A percentile compares a stretch with the other conserved stretches of the same genome.
Conservation (phyloP, 2,329 filamentous ascomycete species). For the Lomentospora prolificans region DNA sequence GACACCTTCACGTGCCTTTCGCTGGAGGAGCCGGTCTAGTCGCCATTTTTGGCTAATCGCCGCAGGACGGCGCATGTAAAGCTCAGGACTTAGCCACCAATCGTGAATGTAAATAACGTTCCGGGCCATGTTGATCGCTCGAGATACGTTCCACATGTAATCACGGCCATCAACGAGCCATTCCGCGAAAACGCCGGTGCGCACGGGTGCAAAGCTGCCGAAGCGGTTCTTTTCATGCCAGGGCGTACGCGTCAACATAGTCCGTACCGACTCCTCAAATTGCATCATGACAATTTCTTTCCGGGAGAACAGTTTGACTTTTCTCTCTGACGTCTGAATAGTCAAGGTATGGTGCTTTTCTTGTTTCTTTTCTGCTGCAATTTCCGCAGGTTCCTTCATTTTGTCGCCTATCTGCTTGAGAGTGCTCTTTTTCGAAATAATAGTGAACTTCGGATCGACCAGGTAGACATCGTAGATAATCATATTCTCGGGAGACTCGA, state of each 20-base stretch:
- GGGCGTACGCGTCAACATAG: slow-evolving; percentile 72
- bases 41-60: slow-evolving; percentile 98
- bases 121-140: slow-evolving; percentile 91
- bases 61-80: slow-evolving; percentile 88
- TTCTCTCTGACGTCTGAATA: slow-evolving; percentile 84
- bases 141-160: slow-evolving; percentile 99
- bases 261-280: slow-evolving; percentile 84
- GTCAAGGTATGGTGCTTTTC: slow-evolving; percentile 73
- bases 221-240: slow-evolving; percentile 84
- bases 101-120: slow-evolving; percentile 99
- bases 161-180: slow-evolving; percentile 96
- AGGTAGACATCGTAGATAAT: slow-evolving; percentile 98
- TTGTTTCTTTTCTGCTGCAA: slow-evolving; percentile 8
- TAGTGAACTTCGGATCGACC: slow-evolving; percentile 79
- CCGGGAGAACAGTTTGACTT: slow-evolving; percentile 79
- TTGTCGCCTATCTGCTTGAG: slow-evolving; percentile 44
- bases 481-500: slow-evolving; percentile 98
- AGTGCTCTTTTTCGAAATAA: slow-evolving; percentile 62
- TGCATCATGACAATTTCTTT: slow-evolving; percentile 84
- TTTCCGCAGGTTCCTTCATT: slow-evolving; percentile 33
- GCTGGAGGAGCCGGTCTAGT: slow-evolving; percentile 82
- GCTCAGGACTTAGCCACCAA: slow-evolving; percentile 95
- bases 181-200: slow-evolving; percentile 78
- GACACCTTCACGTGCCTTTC: slow-evolving; percentile 87
- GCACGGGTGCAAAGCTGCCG: slow-evolving; percentile 84